These are phyloP conservation scores for Fusarium tjaetaba DNA, from an alignment of 2,329 filamentous ascomycete species.

Conservation along the genomic window DNA sequence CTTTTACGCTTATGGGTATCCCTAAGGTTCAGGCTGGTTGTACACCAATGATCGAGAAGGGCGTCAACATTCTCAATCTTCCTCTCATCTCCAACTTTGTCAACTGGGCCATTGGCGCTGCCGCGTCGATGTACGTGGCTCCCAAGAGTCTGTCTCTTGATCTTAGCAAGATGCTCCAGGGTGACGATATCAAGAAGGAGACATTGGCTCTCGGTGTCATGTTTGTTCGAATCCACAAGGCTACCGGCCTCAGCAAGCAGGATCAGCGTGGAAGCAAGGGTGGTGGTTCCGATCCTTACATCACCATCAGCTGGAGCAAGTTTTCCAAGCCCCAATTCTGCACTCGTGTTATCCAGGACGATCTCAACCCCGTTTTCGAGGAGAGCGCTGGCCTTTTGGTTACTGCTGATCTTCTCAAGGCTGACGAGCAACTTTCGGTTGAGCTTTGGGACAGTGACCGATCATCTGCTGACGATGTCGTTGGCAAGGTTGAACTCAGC, in stretches of 20 bases:
- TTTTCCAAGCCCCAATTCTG: conserved; percentile 98
- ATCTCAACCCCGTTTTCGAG: conserved; percentile 92
- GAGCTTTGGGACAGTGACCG: conserved; percentile 97
- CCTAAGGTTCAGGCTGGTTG: conserved; percentile 91
- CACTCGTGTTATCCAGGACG: conserved; percentile 93
- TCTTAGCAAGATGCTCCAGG: conserved; percentile 87
- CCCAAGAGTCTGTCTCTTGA: conserved; percentile 95
- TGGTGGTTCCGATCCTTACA: conserved; percentile 94
- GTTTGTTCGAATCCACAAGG: conserved; percentile 91
- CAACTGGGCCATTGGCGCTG: conserved; percentile 91
- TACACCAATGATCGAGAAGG: conserved; percentile 89
- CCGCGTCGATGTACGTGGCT: conserved; percentile 90
- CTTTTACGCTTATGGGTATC: conserved; percentile 92
- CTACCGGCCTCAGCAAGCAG: conserved; percentile 88
- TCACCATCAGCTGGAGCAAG: conserved; percentile 93
- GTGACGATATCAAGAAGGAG: conserved; percentile 92
- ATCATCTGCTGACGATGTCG: conserved; percentile 91
- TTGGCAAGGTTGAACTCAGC: conserved; percentile 92
- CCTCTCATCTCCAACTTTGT: conserved; percentile 96
- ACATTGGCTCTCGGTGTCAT: conserved; percentile 87
- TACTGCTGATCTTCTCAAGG: conserved; percentile 89
- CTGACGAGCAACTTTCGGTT: conserved; percentile 90
- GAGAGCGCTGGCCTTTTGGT: conserved; percentile 88
- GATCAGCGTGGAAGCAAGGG: conserved; percentile 83
- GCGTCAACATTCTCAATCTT: conserved; percentile 90